A percentile compares a stretch with the other conserved stretches of the same genome.
Conservation (phyloP, 768 basidiomycete genomes). For the Baorangia bicolor region DNA sequence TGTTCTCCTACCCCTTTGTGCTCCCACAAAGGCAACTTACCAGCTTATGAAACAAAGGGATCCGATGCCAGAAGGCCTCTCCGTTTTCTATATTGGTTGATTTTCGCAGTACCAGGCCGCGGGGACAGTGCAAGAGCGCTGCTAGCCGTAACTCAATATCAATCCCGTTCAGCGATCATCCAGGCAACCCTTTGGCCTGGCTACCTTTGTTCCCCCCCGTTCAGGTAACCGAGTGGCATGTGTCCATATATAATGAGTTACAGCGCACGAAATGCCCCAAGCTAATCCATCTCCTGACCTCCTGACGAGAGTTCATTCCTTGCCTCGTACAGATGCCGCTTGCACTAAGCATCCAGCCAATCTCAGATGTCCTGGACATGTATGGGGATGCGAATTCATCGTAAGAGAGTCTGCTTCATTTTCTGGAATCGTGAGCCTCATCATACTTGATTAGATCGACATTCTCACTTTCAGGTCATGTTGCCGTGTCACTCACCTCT, state of each 20-base stretch:
- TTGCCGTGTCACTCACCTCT: conserved; percentile 63
- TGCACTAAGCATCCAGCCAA: conserved; percentile 61
- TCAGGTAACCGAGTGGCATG: conserved; percentile 28
- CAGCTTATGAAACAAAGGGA: conserved; percentile 27
- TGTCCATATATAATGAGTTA: conserved; percentile 26
- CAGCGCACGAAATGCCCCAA: neutral
- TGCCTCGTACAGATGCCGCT: conserved; percentile 56
- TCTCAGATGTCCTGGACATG: conserved; percentile 59
- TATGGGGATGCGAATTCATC: conserved; percentile 63
- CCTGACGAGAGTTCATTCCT: conserved; percentile 12
- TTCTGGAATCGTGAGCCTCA: conserved; percentile 7
- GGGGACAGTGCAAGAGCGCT: neutral
- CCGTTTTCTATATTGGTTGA: neutral
- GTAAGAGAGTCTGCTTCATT: conserved; percentile 42
- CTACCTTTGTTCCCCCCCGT: conserved; percentile 33
- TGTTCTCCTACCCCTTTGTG: conserved; percentile 32
- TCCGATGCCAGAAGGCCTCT: neutral
- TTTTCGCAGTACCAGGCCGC: neutral
- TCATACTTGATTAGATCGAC: conserved; percentile 53
- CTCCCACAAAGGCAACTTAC: conserved; percentile 27
- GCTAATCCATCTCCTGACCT: conserved; percentile 17
- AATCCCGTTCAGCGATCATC: conserved; percentile 3
- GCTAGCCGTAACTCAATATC: conserved; percentile 1
- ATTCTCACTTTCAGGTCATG: conserved; percentile 85
- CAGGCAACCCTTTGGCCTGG: conserved; percentile 6